These are phyloP conservation scores for Chloris gayana DNA, from an alignment of 176 grass and related monocot species.

Conservation along the genomic window DNA sequence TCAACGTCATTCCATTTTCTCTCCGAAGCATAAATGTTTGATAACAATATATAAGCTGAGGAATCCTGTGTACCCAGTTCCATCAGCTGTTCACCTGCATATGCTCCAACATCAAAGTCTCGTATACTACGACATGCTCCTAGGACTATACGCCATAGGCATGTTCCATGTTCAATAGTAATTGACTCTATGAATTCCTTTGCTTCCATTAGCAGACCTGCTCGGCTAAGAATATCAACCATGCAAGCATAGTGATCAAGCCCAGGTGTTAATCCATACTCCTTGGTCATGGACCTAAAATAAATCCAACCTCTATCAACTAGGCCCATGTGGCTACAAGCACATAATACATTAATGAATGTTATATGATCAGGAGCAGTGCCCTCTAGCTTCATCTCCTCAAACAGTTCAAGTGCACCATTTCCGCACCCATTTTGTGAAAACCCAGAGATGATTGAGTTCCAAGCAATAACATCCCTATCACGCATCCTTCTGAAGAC, in stretches of 20 bases:
- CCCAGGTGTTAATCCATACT: slow-evolving; percentile 60
- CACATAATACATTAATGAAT: slow-evolving; percentile 68
- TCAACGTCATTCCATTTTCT: slow-evolving; percentile 72
- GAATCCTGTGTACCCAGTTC: slow-evolving; percentile 56
- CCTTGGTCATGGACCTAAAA: slow-evolving; percentile 66
- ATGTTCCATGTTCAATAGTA: slow-evolving; percentile 67
- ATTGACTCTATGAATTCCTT: slow-evolving; percentile 77
- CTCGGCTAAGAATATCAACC: slow-evolving; percentile 72
- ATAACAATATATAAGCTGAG: slow-evolving; percentile 74
- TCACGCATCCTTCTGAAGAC: slow-evolving; percentile 67
- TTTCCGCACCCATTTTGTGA: slow-evolving; percentile 73
- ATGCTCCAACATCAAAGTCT: slow-evolving; percentile 61
- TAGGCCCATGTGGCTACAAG: slow-evolving; percentile 83
- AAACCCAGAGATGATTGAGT: slow-evolving; percentile 78
- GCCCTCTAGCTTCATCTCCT: slow-evolving; percentile 70
- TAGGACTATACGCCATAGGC: slow-evolving; percentile 72
- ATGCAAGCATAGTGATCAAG: slow-evolving; percentile 88
- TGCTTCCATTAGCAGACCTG: slow-evolving; percentile 64
- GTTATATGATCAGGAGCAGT: slow-evolving; percentile 72
- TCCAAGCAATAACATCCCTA: slow-evolving; percentile 79
- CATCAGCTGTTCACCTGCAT: slow-evolving; percentile 73
- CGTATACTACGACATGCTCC: slow-evolving; percentile 60
- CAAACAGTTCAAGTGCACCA: slow-evolving; percentile 65
- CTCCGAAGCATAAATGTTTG: slow-evolving; percentile 74
- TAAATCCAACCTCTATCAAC: slow-evolving; percentile 74